phyloP scores from a whole-genome alignment of 805 yeast species.

The Pichia nakasei region DNA sequence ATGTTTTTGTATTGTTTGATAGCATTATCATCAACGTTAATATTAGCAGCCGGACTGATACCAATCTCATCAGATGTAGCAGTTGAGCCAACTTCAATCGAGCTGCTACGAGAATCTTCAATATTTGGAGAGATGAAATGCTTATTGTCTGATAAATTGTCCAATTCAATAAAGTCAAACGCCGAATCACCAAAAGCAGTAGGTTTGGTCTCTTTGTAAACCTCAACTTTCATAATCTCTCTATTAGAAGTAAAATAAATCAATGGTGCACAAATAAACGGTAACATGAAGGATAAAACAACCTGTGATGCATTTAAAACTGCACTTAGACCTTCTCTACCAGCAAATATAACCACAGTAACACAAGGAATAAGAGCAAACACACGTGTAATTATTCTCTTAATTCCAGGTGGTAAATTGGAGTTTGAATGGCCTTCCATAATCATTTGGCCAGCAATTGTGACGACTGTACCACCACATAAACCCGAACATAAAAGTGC shows the following conservation, averaged over 20 bases:
- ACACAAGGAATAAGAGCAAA: conserved; percentile 82
- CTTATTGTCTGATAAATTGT: not conserved
- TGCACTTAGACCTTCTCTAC: conserved; percentile 71
- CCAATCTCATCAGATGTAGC: not conserved
- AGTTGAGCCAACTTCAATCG: conserved; percentile 1
- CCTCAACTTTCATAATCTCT: conserved; percentile 26
- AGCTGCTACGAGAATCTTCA: not conserved
- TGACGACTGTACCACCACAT: conserved; percentile 90
- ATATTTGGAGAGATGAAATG: not conserved
- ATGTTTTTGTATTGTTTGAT: conserved; percentile 40
- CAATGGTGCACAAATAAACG: conserved; percentile 83
- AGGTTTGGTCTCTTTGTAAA: not conserved
- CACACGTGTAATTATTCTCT: conserved; percentile 72
- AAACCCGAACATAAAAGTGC: conserved; percentile 90
- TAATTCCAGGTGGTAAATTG: conserved; percentile 72
- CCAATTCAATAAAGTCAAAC: not conserved
- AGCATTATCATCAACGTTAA: not conserved
- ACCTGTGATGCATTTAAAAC: conserved; percentile 80
- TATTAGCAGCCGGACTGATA: not conserved
- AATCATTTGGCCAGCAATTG: conserved; percentile 89
- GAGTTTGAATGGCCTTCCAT: conserved; percentile 82
- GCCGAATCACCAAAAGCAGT: not conserved
- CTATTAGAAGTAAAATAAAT: conserved; percentile 71
- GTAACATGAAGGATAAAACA: conserved; percentile 67
- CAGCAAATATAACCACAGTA: conserved; percentile 59